phyloP scores from a whole-genome alignment of 768 basidiomycete species.

The Mrakia gelida region DNA sequence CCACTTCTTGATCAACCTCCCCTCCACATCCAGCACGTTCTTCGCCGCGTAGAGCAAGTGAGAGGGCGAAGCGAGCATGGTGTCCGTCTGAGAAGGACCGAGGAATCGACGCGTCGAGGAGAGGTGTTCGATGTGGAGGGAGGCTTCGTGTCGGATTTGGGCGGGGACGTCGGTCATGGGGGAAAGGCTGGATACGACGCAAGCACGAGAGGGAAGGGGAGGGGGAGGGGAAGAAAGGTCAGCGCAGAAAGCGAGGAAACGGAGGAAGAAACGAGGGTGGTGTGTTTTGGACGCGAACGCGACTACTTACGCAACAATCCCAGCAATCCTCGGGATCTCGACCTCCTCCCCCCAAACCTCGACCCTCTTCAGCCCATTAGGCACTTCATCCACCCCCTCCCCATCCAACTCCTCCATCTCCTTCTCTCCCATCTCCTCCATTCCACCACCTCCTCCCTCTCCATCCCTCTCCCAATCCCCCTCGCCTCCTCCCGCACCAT shows the following conservation, averaged over 20 bases:
- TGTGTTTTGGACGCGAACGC: not conserved
- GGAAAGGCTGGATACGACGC: not conserved
- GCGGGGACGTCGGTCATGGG: slow-evolving; percentile 20
- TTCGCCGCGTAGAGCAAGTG: slow-evolving; percentile 24
- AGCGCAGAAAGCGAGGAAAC: not conserved
- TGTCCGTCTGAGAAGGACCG: slow-evolving; percentile 22
- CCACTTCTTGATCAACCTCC: slow-evolving; percentile 9
- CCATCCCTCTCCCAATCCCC: slow-evolving; percentile 3
- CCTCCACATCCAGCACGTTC: slow-evolving; percentile 13
- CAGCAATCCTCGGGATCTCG: slow-evolving; percentile 7
- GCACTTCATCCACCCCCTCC: slow-evolving; percentile 21
- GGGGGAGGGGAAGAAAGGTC: not conserved
- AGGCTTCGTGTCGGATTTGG: slow-evolving; percentile 24
- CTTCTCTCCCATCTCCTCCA: not conserved
- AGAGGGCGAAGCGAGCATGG: slow-evolving; percentile 26
- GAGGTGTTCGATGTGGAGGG: slow-evolving; percentile 25
- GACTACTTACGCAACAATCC: slow-evolving; percentile 12
- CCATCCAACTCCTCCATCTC: slow-evolving; percentile 23
- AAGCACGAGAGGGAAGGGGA: no score
- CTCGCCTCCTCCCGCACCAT: not conserved
- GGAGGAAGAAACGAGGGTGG: not conserved
- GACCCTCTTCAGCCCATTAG: slow-evolving; percentile 22
- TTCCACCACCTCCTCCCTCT: not conserved
- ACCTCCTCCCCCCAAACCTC: slow-evolving; percentile 17
- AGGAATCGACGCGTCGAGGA: slow-evolving; percentile 22